Evolutionary conservation across 1,139 yeast species (phyloP).

Genomic region (Magnusiomyces tetraspermus): DNA sequence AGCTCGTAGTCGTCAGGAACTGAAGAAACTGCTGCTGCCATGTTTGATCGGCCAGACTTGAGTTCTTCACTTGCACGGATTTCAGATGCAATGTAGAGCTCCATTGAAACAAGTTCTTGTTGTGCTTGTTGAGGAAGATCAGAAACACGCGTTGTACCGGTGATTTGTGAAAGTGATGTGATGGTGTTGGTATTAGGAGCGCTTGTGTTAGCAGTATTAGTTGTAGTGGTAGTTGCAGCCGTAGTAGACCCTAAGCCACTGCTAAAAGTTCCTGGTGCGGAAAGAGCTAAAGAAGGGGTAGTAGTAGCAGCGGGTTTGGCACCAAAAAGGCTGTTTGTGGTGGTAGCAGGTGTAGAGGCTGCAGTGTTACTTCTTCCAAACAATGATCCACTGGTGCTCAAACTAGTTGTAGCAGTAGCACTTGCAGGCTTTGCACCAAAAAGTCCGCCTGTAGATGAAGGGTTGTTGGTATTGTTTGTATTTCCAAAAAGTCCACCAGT

Average conservation of each 20-base stretch:
- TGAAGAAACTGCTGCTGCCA: constrained; percentile 60
- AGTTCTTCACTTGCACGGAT: constrained; percentile 73
- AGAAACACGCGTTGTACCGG: constrained; percentile 78
- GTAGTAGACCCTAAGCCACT: constrained; percentile 21
- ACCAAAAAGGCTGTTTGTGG: neutral
- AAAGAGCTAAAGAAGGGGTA: too few relatives aligned
- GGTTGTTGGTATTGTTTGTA: constrained; percentile 12
- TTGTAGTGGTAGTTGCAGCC: constrained; percentile 7
- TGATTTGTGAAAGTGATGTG: constrained; percentile 39
- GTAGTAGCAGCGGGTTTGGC: constrained; percentile 22
- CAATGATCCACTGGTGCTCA: constrained; percentile 18
- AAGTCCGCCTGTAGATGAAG: too few relatives aligned
- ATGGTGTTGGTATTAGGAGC: constrained; percentile 15
- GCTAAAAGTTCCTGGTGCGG: constrained; percentile 19
- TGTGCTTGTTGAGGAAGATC: constrained; percentile 73
- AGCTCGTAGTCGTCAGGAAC: constrained; percentile 80
- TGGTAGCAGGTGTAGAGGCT: constrained; percentile 1
- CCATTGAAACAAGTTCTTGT: constrained; percentile 71
- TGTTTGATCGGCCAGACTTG: constrained; percentile 53
- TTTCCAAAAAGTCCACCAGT: constrained; percentile 7
- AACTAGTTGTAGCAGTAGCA: constrained; percentile 13
- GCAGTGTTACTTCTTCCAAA: constrained; percentile 16
- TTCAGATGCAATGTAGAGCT: constrained; percentile 75
- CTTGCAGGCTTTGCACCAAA: constrained; percentile 30
- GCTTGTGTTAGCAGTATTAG: constrained; percentile 4